Conservation (phyloP, 768 basidiomycete species). For the Pholiota molesta region DNA sequence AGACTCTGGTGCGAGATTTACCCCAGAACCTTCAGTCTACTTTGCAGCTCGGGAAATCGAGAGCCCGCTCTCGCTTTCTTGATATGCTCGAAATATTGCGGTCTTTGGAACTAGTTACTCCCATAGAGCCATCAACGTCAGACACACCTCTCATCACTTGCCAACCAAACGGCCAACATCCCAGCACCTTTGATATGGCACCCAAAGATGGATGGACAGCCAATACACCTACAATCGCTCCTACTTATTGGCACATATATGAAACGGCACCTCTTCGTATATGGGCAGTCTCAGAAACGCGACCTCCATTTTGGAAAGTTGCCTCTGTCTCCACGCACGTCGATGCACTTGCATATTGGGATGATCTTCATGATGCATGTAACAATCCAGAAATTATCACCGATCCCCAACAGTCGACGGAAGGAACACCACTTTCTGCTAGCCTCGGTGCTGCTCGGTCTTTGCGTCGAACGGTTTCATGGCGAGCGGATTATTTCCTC, state of each 20-base stretch:
- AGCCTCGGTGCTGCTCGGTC: constrained; percentile 42
- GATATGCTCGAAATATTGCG: constrained; percentile 64
- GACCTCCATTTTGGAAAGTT: constrained; percentile 59
- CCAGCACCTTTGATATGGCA: constrained; percentile 48
- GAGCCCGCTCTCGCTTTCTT: constrained; percentile 60
- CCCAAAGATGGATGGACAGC: constrained; percentile 46
- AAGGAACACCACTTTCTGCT: constrained; percentile 19
- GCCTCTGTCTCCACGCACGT: constrained; percentile 40
- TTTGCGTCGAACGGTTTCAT: constrained; percentile 62
- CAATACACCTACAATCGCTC: constrained; percentile 48
- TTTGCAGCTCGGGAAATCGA: constrained; percentile 61
- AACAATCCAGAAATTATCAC: constrained; percentile 32
- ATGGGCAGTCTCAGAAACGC: constrained; percentile 55
- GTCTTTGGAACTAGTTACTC: constrained; percentile 58
- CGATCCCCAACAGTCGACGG: constrained; percentile 7
- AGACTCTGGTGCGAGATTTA: constrained; percentile 55
- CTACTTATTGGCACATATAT: constrained; percentile 68
- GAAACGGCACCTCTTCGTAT: constrained; percentile 56
- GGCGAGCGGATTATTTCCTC: constrained; percentile 63
- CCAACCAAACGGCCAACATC: constrained; percentile 42
- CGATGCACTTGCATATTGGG: constrained; percentile 59
- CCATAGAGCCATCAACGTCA: constrained; percentile 51
- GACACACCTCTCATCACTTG: constrained; percentile 49
- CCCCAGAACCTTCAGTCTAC: constrained; percentile 50
- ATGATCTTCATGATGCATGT: constrained; percentile 51